Base-by-base conservation (phyloP, 2,329 filamentous ascomycete genomes). In the Blastomyces parvus region DNA sequence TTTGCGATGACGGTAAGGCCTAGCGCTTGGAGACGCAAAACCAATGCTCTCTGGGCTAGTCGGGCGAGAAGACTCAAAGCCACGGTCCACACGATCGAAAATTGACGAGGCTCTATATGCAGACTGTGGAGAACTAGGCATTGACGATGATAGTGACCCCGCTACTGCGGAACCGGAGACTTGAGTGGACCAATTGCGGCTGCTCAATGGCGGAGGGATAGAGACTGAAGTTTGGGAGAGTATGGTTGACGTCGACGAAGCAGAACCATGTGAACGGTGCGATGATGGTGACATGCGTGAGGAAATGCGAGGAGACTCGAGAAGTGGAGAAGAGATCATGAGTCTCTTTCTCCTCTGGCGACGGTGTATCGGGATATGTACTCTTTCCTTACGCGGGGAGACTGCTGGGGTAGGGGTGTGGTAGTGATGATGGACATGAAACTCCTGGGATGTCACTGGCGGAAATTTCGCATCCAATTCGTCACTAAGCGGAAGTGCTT, bases 341-440 rank as follows among this genome's bases (percentile, higher is more conserved):
- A 85, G 83, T 1, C 89, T 86, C 78, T 87, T 88, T 77, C 90
- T 95, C 77, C 86, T 90, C 9, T 84, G 79, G 64, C 86, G 86
- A 67, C 84, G 83, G 62, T 79, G 73, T 2, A 76, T 69, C n/a
- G 66, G 56, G 7, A 62, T 48, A 52, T 75, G 60, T 19, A 74
- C 71, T 64, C 89, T 86, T 25, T 83, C 80, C 72, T 86, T 87
- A 61, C 82, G 77, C 66, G 70, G 68, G 40, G 71, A 67, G 52
- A 72, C 63, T 38, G 77, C 72, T 1, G 84, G 76, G n/a, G 87
- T 73, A 0, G 86, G 79, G 13, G 87, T 84, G 68, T 97, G 91
- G 72, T 96, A 96, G 73, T 97, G 93, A 70, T 97, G 92, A 71
- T 97, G 93, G 56, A 97, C 89, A 70, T 97, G 93, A 17, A 97